These are phyloP conservation scores for Yamadazyma nakazawae DNA, from an alignment of 805 yeast species.

Conservation along the genomic window DNA sequence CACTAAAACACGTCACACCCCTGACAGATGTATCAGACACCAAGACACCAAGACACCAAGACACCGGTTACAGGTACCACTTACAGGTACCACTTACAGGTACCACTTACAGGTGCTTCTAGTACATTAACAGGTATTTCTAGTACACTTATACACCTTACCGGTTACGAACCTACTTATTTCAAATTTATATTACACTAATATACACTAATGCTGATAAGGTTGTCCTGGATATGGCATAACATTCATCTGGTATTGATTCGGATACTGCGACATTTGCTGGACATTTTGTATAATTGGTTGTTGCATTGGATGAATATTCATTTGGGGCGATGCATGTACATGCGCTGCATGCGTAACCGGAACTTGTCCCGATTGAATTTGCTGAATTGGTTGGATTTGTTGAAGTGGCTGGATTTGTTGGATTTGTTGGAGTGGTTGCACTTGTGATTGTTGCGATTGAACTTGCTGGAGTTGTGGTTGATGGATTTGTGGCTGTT, in stretches of 20 bases:
- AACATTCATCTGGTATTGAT: conserved; percentile 9
- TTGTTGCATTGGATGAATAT: background rate
- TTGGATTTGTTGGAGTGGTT: conserved; percentile 4
- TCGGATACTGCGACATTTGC: background rate
- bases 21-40: too few species aligned
- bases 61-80: too few species aligned
- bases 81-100: too few species aligned
- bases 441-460: conserved; percentile 11
- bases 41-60: too few species aligned
- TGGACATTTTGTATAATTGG: background rate
- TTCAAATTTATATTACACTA: conserved; percentile 4
- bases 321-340: background rate
- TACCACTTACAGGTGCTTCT: too few species aligned
- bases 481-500: conserved; percentile 12
- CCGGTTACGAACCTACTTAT: too few species aligned
- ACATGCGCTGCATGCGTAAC: too few species aligned
- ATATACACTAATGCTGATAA: conserved; percentile 3
- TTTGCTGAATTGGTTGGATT: background rate
- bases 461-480: conserved; percentile 15
- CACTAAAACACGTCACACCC: too few species aligned
- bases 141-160: too few species aligned
- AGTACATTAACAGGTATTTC: too few species aligned
- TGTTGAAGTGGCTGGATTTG: conserved; percentile 4
- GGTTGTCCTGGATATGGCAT: conserved; percentile 1
- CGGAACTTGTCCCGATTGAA: background rate